Evolutionary conservation across 164 flowering plant species (phyloP), one percentile per base, ranked within the genome.

Genomic region (Brasenia schreberi): DNA sequence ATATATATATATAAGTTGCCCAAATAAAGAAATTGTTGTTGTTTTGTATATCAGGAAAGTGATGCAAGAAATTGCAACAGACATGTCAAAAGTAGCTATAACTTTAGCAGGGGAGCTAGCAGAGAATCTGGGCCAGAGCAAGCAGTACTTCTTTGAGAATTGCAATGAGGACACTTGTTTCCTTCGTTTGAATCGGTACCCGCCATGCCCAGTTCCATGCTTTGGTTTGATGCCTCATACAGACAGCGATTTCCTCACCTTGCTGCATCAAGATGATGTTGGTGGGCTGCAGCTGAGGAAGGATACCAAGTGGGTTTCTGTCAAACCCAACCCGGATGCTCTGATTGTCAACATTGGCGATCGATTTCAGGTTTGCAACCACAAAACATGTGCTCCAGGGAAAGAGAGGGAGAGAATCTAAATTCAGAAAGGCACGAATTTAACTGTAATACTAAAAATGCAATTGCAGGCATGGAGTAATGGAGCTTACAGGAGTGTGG

Each of bases 291-390:
- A 87, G 63, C 77, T 89, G 68, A 80, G 79, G 85, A 89, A 87
- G 69, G 87, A 85, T 71, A 80, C 84, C 77, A 81, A 75, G 75
- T 85, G 96, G 96, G 78, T 85, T 17, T 76, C 91, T 65, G 91
- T 86, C 10, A 80, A 80, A 71, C 96, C 96, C 10, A 81, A 78
- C 65, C 75, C 68, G 56, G 78, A 81, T 17, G 88, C 96, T 58
- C 85, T 89, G 12, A 77, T 87, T 6, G 85, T 89, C 79, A 89
- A 89, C 77, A 83, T 89, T 58, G 96, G 96, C 5, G 92, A 89
- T 70, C 90, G 87, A 42, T 83, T 89, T 69, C 93, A 89, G 93
- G 96, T 89, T 73, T 61, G 65, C n/a, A 23, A 7, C 53, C 12
- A 45, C 11, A 45, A 12, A 45, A 45, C n/a, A 45, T 0, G 53